Evolutionary conservation across 2,329 filamentous ascomycete species (phyloP), one percentile per base, ranked within the genome.

Genomic region (Trichocomaceae sp.): DNA sequence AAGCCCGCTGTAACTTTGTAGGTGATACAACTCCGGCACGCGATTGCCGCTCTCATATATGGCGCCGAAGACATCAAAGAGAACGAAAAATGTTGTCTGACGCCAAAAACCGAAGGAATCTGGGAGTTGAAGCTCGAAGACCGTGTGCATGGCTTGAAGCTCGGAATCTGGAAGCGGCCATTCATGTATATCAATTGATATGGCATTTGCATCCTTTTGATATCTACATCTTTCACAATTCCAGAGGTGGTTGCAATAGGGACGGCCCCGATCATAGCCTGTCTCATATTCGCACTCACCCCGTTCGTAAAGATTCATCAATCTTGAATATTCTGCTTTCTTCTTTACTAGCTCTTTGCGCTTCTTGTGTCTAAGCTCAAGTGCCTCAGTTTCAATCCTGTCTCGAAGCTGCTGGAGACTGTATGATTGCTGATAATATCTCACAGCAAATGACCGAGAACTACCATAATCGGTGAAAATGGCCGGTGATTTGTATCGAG

Each of bases 61-160:
- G 12, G 20, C 33, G 6, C 20, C 22, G 15, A 46, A 46, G 15
- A 52, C 23, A 17, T 46, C 41, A 7, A 33, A 31, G 8, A 52
- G 29, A 17, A 52, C 26, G 35, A 9, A 46, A 22, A 52, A n/a
- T 1, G 50, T 46, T 20, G 41, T 37, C 13, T 52, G 12, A 3
- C 50, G 50, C 50, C 50, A 52, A 23, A n/a, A 52, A 17, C 29
- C 50, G 29, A 33, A 52, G 10, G 39, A 46, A 19, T n/a, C 6
- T 2, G 50, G 50, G 8, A 45, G 8, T 20, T 17, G 26, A 23
- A 46, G 17, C 17, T 52, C 50, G 9, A 52, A 52, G 15, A 52
- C 19, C 6, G 33, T 26, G 12, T 22, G 9, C 7, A 23, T 52
- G 0, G 50, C 50, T 37, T 52, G 3, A 7, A 45, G 15, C 1